Conservation (phyloP, 1,284 basidiomycete species). For the Termitomyces sp. region DNA sequence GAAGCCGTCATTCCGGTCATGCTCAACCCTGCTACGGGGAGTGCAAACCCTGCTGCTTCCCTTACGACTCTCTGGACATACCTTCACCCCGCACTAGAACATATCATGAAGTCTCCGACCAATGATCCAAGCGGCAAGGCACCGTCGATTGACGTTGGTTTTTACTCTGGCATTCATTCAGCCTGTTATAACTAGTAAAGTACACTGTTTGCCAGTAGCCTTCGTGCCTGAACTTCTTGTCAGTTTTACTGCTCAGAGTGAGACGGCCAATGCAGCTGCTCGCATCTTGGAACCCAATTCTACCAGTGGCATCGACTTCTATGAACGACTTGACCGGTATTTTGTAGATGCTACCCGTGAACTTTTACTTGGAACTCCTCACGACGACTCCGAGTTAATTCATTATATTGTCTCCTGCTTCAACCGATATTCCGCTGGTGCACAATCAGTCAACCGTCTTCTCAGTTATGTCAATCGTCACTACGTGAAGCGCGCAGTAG, state of each 20-base stretch:
- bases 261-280: conserved; percentile 32
- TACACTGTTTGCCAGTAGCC: conserved; percentile 7
- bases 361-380: conserved; percentile 54
- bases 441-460: conserved; percentile 60
- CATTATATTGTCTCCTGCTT: conserved; percentile 67
- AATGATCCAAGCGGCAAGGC: conserved; percentile 51
- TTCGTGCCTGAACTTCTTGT: conserved; percentile 13
- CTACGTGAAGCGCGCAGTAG: conserved; percentile 69
- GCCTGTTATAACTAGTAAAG: conserved; percentile 70
- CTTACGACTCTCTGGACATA: conserved; percentile 69
- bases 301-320: conserved; percentile 58
- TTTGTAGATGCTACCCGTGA: conserved; percentile 56
- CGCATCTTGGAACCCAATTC: conserved; percentile 23
- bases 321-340: conserved; percentile 63
- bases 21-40: conserved; percentile 55
- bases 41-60: conserved; percentile 68
- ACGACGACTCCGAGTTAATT: conserved; percentile 60
- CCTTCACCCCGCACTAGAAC: conserved; percentile 65
- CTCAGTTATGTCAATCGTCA: conserved; percentile 76
- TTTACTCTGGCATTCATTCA: conserved; percentile 72
- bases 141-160: conserved; percentile 63
- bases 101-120: conserved; percentile 65
- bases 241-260: conserved; percentile 58
- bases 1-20: conserved; percentile 28
- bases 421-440: conserved; percentile 61